Evolutionary conservation across 257 asterid species (phyloP).

Genomic region (Fraxinus excelsior): DNA sequence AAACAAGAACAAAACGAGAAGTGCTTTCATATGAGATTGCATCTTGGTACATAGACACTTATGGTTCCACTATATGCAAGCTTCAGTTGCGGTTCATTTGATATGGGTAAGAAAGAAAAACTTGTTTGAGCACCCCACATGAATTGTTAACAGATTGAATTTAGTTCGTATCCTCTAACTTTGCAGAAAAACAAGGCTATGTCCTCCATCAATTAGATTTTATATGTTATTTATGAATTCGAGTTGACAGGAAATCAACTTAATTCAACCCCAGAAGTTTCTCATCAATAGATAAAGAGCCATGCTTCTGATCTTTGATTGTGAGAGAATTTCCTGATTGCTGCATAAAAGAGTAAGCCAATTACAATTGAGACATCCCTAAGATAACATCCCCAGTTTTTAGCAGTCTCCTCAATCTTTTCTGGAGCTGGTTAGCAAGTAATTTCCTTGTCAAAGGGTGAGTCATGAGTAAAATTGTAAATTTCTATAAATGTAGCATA

Average conservation of each 20-base stretch:
- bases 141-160: background rate
- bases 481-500: slow-evolving; percentile 1
- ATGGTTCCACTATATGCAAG: background rate
- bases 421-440: background rate
- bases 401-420: background rate
- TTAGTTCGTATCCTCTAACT: background rate
- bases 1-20: background rate
- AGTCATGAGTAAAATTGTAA: background rate
- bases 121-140: background rate
- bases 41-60: background rate
- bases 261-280: background rate
- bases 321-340: background rate
- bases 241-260: background rate
- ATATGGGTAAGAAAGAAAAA: background rate
- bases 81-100: background rate
- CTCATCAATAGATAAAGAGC: background rate
- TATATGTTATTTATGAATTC: background rate
- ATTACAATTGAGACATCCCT: background rate
- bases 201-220: background rate
- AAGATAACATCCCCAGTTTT: background rate
- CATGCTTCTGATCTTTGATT: background rate
- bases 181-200: background rate
- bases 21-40: background rate
- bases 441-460: background rate
- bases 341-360: background rate